Evolutionary conservation across 352 stramenopile genomes (phyloP), one percentile per base, ranked within the genome.

Genomic region (Pythium aquatile): DNA sequence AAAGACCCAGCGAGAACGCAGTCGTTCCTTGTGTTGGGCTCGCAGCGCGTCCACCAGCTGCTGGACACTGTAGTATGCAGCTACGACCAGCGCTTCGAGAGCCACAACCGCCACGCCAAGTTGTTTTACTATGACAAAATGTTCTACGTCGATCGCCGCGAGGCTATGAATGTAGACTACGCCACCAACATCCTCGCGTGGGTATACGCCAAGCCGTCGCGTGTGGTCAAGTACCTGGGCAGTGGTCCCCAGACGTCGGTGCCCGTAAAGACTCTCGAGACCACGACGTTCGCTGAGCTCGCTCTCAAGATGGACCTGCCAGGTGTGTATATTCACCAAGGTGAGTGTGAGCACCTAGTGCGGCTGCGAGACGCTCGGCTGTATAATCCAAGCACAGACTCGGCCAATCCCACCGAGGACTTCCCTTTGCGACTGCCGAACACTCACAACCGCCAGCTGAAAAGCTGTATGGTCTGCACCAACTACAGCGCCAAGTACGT

Each of bases 401-500:
- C 65, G 13, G 71, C 63, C 13, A 66, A 55, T 10, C 11, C 5
- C 4, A 13, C n/a, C 35, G 68, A 69, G 5, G 59, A 77, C 17
- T 93, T 90, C 59, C 83, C 83, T 6, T 56, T 93, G 67, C 78
- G 81, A 24, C 58, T 93, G 10, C 84, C 84, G 4, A 91, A 88
- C 51, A 52, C 57, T 10, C 68, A 78, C 26, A 69, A 70, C 35
- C 77, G 74, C 11, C 33, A 73, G 35, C 62, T 93, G n/a, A 81
- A 80, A 42, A 89, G 85, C 61, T 93, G 84, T 40, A 70, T 89
- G 47, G 76, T 90, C 20, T 93, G 84, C 54, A 74, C 85, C 68
- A 77, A 91, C 46, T 93, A 87, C 68, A 88, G 68, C 17, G 84
- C 84, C 61, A 93, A 90, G 58, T 90, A 75, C 55, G 78, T 93